Evolutionary conservation across 257 asterid species (phyloP).

Genomic region (Forsythia suspensa): DNA sequence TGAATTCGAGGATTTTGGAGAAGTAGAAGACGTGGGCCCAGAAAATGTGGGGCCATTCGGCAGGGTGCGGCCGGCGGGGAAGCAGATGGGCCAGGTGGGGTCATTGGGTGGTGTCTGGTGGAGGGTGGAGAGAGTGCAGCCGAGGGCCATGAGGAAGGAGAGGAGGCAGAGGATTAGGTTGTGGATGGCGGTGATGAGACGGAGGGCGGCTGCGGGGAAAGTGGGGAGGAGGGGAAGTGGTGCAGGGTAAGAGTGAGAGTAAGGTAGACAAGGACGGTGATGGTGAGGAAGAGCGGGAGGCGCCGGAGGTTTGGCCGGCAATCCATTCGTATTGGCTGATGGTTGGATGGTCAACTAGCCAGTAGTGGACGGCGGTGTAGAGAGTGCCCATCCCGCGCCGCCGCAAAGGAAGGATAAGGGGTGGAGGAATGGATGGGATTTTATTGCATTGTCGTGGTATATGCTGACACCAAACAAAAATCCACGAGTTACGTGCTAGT

Average conservation of each 20-base stretch:
- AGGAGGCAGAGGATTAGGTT: conserved; percentile 69
- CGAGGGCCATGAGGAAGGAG: conserved; percentile 75
- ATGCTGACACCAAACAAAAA: neutral
- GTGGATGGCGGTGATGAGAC: conserved; percentile 74
- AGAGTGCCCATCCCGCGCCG: conserved; percentile 63
- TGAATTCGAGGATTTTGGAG: conserved; percentile 79
- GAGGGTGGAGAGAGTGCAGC: conserved; percentile 66
- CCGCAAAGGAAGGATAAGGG: conserved; percentile 20
- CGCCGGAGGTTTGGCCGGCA: conserved; percentile 54
- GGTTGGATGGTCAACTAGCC: conserved; percentile 64
- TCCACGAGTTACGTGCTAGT: neutral
- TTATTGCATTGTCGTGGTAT: neutral
- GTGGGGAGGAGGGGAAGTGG: conserved; percentile 37
- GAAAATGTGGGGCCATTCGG: conserved; percentile 76
- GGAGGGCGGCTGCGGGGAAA: conserved; percentile 55
- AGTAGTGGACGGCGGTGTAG: conserved; percentile 45
- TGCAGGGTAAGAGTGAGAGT: conserved; percentile 57
- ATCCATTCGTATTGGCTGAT: conserved; percentile 71
- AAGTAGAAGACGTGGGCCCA: conserved; percentile 90
- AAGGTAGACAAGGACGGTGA: conserved; percentile 65
- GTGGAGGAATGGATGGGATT: neutral
- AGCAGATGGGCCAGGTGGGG: conserved; percentile 74
- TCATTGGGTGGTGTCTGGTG: conserved; percentile 54
- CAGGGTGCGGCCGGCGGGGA: conserved; percentile 58
- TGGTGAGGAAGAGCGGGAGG: conserved; percentile 57